Percentiles rank a stretch among this genome's conserved stretches.
These are phyloP conservation scores for Lophiostoma macrostomum DNA, from an alignment of 495 filamentous ascomycete species.

Conservation along the genomic window DNA sequence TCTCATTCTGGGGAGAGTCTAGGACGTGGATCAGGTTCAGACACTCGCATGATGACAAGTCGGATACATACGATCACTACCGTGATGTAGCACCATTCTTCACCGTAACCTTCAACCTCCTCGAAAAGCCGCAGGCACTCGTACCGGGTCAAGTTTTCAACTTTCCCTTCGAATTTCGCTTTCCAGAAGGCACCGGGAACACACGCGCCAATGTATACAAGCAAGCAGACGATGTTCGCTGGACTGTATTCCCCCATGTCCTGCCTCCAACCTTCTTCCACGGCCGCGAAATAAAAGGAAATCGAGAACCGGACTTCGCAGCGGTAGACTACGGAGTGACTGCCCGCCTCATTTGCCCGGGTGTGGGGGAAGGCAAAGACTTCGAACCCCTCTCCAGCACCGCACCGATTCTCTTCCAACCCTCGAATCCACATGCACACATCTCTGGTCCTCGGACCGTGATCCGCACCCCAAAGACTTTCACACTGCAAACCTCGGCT, in stretches of 20 bases:
- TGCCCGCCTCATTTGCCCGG: conserved; percentile 1
- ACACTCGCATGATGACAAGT: not conserved
- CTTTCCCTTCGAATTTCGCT: conserved; percentile 18
- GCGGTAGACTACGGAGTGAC: conserved; percentile 24
- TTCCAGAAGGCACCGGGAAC: conserved; percentile 14
- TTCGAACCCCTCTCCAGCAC: conserved; percentile 6
- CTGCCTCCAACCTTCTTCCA: conserved; percentile 25
- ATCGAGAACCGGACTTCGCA: conserved; percentile 1
- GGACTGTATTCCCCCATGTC: conserved; percentile 5
- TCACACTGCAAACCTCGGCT: conserved; percentile 16
- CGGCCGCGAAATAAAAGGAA: not conserved
- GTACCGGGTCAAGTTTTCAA: conserved; percentile 13
- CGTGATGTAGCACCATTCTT: conserved; percentile 23
- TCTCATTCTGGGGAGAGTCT: conserved; percentile 22
- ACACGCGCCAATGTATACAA: conserved; percentile 17
- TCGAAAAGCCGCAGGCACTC: conserved; percentile 2
- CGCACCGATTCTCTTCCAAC: conserved; percentile 17
- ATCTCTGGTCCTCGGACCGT: not conserved
- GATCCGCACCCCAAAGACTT: conserved; percentile 5
- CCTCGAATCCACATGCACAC: conserved; percentile 20
- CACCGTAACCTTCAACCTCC: conserved; percentile 14
- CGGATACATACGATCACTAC: conserved; percentile 20
- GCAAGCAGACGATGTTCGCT: not conserved
- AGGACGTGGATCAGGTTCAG: conserved; percentile 11
- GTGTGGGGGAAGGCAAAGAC: conserved; percentile 1